phyloP scores from a whole-genome alignment of 495 filamentous ascomycete species.

The Umbilicaria muhlenbergii region DNA sequence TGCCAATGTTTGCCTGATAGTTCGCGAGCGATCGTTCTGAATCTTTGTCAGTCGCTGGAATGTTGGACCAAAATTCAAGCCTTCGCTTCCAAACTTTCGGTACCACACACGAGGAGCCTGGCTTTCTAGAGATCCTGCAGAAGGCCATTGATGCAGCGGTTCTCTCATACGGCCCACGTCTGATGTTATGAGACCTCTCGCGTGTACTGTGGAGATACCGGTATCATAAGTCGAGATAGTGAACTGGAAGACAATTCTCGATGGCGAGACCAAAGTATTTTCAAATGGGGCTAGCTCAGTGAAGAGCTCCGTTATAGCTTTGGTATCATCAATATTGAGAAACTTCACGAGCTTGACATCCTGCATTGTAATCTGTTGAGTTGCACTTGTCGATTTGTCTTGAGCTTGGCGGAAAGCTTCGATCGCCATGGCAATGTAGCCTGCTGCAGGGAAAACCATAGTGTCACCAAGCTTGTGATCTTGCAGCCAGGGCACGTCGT shows the following conservation, averaged over 20 bases:
- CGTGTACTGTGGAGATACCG: conserved; percentile 10
- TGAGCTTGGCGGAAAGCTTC: conserved; percentile 30
- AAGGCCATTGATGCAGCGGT: neutral
- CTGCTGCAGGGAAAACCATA: conserved; percentile 35
- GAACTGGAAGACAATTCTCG: conserved; percentile 14
- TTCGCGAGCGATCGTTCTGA: conserved; percentile 11
- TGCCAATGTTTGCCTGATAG: neutral
- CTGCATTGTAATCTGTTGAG: conserved; percentile 13
- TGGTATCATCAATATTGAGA: neutral
- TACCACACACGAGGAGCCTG: conserved; percentile 3
- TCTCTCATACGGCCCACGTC: neutral
- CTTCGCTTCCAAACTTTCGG: neutral
- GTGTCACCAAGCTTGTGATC: conserved; percentile 20
- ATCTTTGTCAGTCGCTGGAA: conserved; percentile 17
- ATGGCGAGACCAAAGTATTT: conserved; percentile 5
- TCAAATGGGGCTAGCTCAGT: neutral
- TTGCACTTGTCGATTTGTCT: neutral
- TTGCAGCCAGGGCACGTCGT: conserved; percentile 21
- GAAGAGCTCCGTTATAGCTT: conserved; percentile 2
- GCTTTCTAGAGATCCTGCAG: no score
- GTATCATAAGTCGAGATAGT: conserved; percentile 11
- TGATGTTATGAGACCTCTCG: neutral
- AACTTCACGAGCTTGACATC: conserved; percentile 23
- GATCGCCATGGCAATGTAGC: conserved; percentile 42
- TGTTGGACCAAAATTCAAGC: conserved; percentile 9